These are phyloP conservation scores for Fusarium udum DNA, from an alignment of 2,329 filamentous ascomycete genomes.

Conservation along the genomic window DNA sequence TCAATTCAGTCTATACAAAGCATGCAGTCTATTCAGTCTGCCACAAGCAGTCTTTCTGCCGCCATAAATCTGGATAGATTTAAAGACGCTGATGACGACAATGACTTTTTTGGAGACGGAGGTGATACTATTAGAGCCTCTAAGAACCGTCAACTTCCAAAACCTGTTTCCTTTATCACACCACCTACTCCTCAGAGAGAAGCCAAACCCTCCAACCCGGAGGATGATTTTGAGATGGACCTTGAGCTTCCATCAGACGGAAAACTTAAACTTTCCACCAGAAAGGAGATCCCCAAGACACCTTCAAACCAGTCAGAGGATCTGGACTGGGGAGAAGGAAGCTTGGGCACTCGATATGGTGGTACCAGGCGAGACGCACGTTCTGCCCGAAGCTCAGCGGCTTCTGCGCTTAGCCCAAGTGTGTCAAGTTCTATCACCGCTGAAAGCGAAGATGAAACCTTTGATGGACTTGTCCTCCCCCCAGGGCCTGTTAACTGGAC, in stretches of 20 bases:
- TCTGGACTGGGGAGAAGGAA: constrained; percentile 94
- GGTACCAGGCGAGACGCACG: constrained; percentile 83
- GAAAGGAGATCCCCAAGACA: constrained; percentile 69
- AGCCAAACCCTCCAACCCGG: constrained; percentile 47
- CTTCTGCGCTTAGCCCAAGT: constrained; percentile 90
- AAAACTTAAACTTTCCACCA: constrained; percentile 70
- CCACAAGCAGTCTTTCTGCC: constrained; percentile 50
- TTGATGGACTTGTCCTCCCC: constrained; percentile 89
- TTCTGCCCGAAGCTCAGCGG: constrained; percentile 84
- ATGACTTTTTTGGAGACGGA: constrained; percentile 71
- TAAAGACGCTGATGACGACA: constrained; percentile 69
- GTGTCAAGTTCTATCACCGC: constrained; percentile 89
- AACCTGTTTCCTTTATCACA: constrained; percentile 63
- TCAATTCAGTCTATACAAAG: constrained; percentile 22
- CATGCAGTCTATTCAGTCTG: constrained; percentile 42
- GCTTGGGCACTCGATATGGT: constrained; percentile 87
- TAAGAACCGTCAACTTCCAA: constrained; percentile 64
- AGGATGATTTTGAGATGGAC: constrained; percentile 77
- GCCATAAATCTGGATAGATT: constrained; percentile 71
- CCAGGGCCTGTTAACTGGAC: constrained; percentile 84
- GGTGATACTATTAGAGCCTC: constrained; percentile 74
- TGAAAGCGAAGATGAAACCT: constrained; percentile 92
- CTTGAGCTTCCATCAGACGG: constrained; percentile 76
- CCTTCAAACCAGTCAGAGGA: constrained; percentile 74
- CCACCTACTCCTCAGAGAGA: constrained; percentile 64